These are phyloP conservation scores for Nannizziopsis arthrosporioides DNA, from an alignment of 2,329 filamentous ascomycete genomes.

Conservation along the genomic window DNA sequence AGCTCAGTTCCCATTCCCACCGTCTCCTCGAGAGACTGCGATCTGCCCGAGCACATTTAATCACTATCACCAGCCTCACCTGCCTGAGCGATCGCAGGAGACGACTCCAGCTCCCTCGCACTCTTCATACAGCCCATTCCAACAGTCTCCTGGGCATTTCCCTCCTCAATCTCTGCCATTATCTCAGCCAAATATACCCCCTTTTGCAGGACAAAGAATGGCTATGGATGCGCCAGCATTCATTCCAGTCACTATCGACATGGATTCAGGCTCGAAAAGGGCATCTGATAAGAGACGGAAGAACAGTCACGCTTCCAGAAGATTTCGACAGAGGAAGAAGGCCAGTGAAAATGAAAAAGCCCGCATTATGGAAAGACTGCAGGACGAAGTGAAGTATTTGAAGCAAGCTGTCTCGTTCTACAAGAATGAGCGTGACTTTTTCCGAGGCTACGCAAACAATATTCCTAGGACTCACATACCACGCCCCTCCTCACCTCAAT, in stretches of 20 bases:
- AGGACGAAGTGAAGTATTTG: constrained; percentile 26
- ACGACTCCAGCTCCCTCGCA: constrained; percentile 12
- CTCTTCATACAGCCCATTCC: constrained; percentile 13
- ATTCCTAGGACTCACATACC: constrained; percentile 9
- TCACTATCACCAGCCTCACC: constrained; percentile 6
- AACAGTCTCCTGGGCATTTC: constrained; percentile 14
- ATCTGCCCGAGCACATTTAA: constrained; percentile 6
- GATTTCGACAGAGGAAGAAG: constrained; percentile 33
- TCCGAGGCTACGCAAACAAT: constrained; percentile 22
- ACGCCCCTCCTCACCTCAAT: constrained; percentile 14
- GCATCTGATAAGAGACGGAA: constrained; percentile 34
- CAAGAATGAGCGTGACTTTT: constrained; percentile 31
- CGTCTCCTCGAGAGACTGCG: constrained; percentile 20
- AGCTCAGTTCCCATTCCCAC: constrained; percentile 28
- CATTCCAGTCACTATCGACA: constrained; percentile 30
- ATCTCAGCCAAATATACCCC: constrained; percentile 3
- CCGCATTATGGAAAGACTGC: constrained; percentile 26
- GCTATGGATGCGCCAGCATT: constrained; percentile 16
- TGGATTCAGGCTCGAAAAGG: constrained; percentile 32
- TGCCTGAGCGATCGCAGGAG: constrained; percentile 10
- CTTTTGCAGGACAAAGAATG: constrained; percentile 1
- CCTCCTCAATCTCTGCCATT: constrained; percentile 11
- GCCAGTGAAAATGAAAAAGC: constrained; percentile 30
- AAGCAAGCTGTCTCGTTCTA: constrained; percentile 20
- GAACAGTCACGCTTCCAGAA: constrained; percentile 33